phyloP scores from a whole-genome alignment of 768 basidiomycete species.

The Tricholoma bakamatsutake region DNA sequence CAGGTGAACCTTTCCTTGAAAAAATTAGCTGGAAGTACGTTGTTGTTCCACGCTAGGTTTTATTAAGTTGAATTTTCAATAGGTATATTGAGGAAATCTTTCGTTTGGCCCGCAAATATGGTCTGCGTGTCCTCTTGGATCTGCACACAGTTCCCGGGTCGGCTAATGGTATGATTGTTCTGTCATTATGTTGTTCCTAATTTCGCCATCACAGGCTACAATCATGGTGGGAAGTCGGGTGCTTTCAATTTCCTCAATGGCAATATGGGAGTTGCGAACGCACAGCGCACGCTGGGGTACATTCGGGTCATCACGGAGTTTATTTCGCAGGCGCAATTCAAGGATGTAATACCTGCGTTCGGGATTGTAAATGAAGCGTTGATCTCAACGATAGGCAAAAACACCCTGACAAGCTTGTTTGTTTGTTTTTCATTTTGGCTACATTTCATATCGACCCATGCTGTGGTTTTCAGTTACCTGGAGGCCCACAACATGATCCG shows the following conservation, averaged over 20 bases:
- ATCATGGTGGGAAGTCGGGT: slow-evolving; percentile 60
- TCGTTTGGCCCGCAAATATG: slow-evolving; percentile 82
- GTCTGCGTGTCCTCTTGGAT: slow-evolving; percentile 74
- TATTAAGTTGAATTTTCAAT: not conserved
- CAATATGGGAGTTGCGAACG: slow-evolving; percentile 85
- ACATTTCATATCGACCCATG: slow-evolving; percentile 23
- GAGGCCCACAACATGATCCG: slow-evolving; percentile 60
- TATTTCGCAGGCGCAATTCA: slow-evolving; percentile 75
- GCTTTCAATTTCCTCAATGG: slow-evolving; percentile 62
- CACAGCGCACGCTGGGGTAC: slow-evolving; percentile 70
- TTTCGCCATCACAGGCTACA: slow-evolving; percentile 31
- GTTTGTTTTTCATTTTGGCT: slow-evolving; percentile 30
- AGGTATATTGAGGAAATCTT: slow-evolving; percentile 75
- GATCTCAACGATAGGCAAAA: slow-evolving; percentile 47
- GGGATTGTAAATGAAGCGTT: slow-evolving; percentile 63
- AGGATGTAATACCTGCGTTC: slow-evolving; percentile 56
- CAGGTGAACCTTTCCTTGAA: slow-evolving; percentile 75
- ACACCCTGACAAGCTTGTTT: slow-evolving; percentile 56
- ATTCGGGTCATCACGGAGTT: slow-evolving; percentile 80
- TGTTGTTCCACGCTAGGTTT: not conserved
- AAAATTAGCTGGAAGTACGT: slow-evolving; percentile 70
- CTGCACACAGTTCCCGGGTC: slow-evolving; percentile 75
- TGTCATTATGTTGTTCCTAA: not conserved
- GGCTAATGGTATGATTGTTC: slow-evolving; percentile 49
- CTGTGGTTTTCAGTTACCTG: slow-evolving; percentile 38